Base-by-base conservation (phyloP, 1,284 basidiomycete species). In the Moesziomyces sp. region DNA sequence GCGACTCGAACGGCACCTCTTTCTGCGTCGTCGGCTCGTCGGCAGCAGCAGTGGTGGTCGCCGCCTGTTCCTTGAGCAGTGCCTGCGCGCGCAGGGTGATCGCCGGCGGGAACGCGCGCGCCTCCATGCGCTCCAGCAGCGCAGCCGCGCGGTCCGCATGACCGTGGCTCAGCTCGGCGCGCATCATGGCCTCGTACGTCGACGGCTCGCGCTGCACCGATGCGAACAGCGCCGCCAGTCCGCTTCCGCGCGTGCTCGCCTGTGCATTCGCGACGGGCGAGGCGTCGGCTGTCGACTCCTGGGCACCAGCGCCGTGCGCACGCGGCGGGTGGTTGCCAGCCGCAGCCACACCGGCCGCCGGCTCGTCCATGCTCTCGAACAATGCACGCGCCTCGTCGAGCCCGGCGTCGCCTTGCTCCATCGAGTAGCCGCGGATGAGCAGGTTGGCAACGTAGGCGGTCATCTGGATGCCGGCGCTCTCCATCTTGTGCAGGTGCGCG, bases 401-500 rank as follows among this genome's bases (percentile, higher is more conserved):
- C 5, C 81, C 87, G 6, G 91, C 91, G 8, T 88, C 88, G 0
- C 94, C 90, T n/a, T 56, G 45, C 81, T 94, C 92, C 2, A 92
- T 93, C 52, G 83, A 77, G 52, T 61, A 74, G 14, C 84, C 83
- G 82, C 91, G 91, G 86, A 99, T 98, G 76, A 97, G 86, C 67
- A 93, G 87, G 85, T 99, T 99, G 46, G 92, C 92, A 70, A 98
- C 92, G 85, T 99, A 99, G 0, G 97, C 96, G 0, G 96, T 99
- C 88, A 94, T 91, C 77, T 92, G 91, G 9, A 95, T 89, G 34
- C 90, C 89, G 3, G 88, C 87, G 0, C 85, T 79, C 43, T 85
- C 85, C 87, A 99, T 90, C 62, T 89, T 89, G 24, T 86, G 83
- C 42, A 91, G 85, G 82, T 93, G 93, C 19, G 86, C 75, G 0